Evolutionary conservation across 177 flowering plant species (phyloP), one percentile per base, ranked within the genome.

Genomic region (Vitis hybrid): DNA sequence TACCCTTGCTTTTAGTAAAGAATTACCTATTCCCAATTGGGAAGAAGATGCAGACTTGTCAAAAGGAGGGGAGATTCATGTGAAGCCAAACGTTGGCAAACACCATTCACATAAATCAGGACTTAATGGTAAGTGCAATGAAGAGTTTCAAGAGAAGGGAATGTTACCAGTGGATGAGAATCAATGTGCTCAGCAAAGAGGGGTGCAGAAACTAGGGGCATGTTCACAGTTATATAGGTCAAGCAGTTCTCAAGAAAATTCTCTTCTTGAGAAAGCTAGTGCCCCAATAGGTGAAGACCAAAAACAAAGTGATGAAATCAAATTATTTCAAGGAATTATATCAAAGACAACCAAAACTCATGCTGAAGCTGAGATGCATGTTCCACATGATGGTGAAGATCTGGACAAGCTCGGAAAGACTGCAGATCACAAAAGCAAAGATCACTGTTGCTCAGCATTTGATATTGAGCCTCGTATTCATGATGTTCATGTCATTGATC

Each of bases 401-500:
- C 9, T 72, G 56, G 70, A 75, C 21, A 78, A 76, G 72, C 73
- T 64, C 56, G 67, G 56, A 24, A 65, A 62, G 48, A 71, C 62
- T 69, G 52, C 56, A 51, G 60, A 64, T 71, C 71, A 27, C 52
- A 72, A 63, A 14, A 54, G 40, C 15, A 66, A 50, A 55, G 71
- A 60, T 61, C 67, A 18, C 49, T 3, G 27, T 21, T 67, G 30
- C 67, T 62, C 64, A 64, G 64, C 14, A 24, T 24, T 5, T 70
- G 84, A 76, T 55, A 62, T 62, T 14, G 85, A 86, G 66, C 64
- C 78, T 54, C 71, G 64, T 70, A 72, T 87, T 71, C 79, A 74
- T 74, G 97, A 92, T 84, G 88, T 94, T 73, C 96, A 85, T 80
- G 89, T 86, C 6, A 70, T 88, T 76, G 88, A 71, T 76, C 79